Evolutionary conservation across 768 basidiomycete genomes (phyloP).

Genomic region (Mycena epipterygia): DNA sequence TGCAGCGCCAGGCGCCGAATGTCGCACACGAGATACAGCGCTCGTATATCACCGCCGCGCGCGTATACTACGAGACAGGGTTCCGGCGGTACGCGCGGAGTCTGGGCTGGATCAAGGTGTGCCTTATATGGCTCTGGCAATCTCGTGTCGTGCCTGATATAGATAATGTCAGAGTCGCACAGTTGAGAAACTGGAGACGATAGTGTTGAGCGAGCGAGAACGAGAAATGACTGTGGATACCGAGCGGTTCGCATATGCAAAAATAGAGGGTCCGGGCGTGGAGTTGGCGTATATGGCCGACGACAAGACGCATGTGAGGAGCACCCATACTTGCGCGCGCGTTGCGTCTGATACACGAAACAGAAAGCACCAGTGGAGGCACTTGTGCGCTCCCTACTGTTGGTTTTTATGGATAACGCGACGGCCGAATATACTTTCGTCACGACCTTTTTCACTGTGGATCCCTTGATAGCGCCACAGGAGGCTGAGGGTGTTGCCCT

Average conservation of each 20-base stretch:
- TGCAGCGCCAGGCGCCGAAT: constrained; percentile 83
- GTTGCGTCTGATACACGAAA: constrained; percentile 30
- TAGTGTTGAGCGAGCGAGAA: constrained; percentile 64
- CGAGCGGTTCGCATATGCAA: constrained; percentile 74
- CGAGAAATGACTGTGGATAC: constrained; percentile 58
- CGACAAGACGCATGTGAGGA: constrained; percentile 84
- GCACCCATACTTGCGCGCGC: neutral
- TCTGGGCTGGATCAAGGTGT: constrained; percentile 83
- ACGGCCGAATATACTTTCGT: constrained; percentile 94
- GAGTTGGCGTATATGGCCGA: constrained; percentile 92
- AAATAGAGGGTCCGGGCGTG: constrained; percentile 84
- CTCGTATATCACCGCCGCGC: constrained; percentile 85
- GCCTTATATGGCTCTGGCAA: neutral
- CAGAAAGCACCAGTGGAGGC: constrained; percentile 90
- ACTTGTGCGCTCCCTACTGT: constrained; percentile 84
- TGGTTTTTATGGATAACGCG: constrained; percentile 96
- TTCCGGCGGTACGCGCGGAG: constrained; percentile 91
- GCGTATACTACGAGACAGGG: constrained; percentile 96
- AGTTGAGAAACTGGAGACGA: constrained; percentile 76
- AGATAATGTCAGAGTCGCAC: constrained; percentile 66
- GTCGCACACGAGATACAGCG: constrained; percentile 92
- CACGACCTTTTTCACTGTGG: constrained; percentile 81
- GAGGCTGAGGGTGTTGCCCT: constrained; percentile 53
- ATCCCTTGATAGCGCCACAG: constrained; percentile 46
- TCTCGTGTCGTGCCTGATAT: neutral